A percentile compares a stretch with the other conserved stretches of the same genome.
Evolutionary conservation across 129 eudicot genomes (phyloP).

Genomic region (Pulicaria dysenterica): DNA sequence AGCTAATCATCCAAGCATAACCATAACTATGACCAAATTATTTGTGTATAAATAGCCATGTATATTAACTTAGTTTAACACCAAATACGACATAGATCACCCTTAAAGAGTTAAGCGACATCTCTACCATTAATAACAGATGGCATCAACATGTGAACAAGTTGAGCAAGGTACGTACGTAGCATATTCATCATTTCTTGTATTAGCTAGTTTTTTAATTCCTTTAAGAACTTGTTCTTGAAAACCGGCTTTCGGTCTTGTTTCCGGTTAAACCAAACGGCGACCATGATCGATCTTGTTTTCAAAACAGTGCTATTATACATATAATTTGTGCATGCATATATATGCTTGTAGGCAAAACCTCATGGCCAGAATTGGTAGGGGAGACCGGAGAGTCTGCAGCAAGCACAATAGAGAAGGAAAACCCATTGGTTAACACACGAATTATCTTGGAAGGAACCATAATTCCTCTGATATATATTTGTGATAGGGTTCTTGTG

Average conservation of each 20-base stretch:
- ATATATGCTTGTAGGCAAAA: conserved; percentile 14
- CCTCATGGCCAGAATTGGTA: conserved; percentile 28
- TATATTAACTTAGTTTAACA: background rate
- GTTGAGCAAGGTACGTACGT: conserved; percentile 26
- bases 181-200: background rate
- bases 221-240: too few species aligned
- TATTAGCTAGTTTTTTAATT: background rate
- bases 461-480: conserved; percentile 7
- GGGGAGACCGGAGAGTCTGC: conserved; percentile 13
- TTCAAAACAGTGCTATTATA: too few species aligned
- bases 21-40: background rate
- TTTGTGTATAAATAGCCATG: conserved; percentile 15
- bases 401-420: conserved; percentile 12
- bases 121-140: background rate
- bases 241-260: too few species aligned
- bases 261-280: too few species aligned
- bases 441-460: conserved; percentile 28
- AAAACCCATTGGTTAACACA: conserved; percentile 25
- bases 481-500: conserved; percentile 36
- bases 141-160: conserved; percentile 31
- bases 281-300: too few species aligned
- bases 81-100: background rate
- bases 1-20: background rate
- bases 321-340: too few species aligned
- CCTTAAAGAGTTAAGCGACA: too few species aligned